Percentiles rank a stretch among this genome's conserved stretches.
These are phyloP conservation scores for Linnemannia hyalina DNA, from an alignment of 192 early-diverging fungal genomes.

Conservation along the genomic window DNA sequence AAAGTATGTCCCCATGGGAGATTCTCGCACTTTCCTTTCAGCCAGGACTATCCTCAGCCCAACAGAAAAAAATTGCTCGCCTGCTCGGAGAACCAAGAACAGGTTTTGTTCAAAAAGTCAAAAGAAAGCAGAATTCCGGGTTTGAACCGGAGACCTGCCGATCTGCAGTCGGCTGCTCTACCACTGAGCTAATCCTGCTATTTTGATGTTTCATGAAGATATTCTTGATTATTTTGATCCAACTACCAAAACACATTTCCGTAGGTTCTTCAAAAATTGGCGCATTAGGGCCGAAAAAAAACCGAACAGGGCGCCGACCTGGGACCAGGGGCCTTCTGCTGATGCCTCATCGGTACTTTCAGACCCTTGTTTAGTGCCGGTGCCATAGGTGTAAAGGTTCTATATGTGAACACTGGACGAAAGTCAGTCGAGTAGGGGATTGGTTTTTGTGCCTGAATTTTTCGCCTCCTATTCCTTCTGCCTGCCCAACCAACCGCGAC, in stretches of 20 bases:
- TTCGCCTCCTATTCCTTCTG: neutral
- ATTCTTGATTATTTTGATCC: neutral
- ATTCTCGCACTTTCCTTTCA: constrained; percentile 32
- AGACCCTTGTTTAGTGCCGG: neutral
- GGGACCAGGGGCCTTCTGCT: neutral
- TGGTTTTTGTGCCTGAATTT: neutral
- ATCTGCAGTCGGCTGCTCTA: constrained; percentile 79
- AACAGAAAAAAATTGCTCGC: neutral
- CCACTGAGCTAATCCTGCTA: constrained; percentile 72
- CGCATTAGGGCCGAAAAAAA: neutral
- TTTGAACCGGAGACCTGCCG: constrained; percentile 76
- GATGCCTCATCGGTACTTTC: neutral
- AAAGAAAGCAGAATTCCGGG: constrained; percentile 66
- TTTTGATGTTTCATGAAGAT: neutral
- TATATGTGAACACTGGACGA: neutral
- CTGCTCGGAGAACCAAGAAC: no score
- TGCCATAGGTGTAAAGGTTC: neutral
- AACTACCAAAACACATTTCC: neutral
- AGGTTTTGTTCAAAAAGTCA: neutral
- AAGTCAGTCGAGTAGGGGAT: neutral
- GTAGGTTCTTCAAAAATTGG: neutral
- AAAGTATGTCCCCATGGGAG: neutral
- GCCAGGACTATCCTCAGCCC: no score
- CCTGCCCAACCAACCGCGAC: no score
- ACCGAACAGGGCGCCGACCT: neutral